Evolutionary conservation across 352 stramenopile genomes (phyloP).

Genomic region (Saprolegnia parasitica): DNA sequence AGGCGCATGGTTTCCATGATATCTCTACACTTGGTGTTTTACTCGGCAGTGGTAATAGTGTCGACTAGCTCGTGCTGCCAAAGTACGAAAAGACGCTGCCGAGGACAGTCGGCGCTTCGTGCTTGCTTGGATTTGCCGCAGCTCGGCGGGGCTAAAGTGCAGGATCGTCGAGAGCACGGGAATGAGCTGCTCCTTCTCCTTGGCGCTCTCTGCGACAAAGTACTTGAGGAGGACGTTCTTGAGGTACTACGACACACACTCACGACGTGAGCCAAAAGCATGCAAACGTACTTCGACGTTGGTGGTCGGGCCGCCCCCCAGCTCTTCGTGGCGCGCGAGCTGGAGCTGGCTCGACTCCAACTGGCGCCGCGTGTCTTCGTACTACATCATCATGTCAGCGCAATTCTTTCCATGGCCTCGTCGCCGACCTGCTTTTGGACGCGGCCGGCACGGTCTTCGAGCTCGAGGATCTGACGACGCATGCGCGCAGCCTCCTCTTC

Average conservation of each 20-base stretch:
- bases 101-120: constrained; percentile 44
- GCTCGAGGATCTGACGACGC: constrained; percentile 42
- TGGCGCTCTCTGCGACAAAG: constrained; percentile 65
- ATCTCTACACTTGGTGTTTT: too few relatives aligned
- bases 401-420: not conserved
- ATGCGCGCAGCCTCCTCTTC: constrained; percentile 43
- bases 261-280: constrained; percentile 16
- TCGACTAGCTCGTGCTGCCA: constrained; percentile 35
- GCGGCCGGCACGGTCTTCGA: constrained; percentile 41
- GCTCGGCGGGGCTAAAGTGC: constrained; percentile 63
- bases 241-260: constrained; percentile 72
- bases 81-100: constrained; percentile 75
- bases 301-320: not conserved
- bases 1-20: not conserved
- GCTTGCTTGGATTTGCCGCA: constrained; percentile 48
- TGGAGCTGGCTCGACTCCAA: constrained; percentile 51
- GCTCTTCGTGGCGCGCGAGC: constrained; percentile 6
- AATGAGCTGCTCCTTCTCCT: constrained; percentile 72
- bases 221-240: constrained; percentile 86
- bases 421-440: constrained; percentile 48
- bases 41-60: too few relatives aligned
- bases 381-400: constrained; percentile 35
- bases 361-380: constrained; percentile 48
- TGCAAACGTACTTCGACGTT: not conserved
- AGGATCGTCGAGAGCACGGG: constrained; percentile 71